A percentile compares a stretch with the other conserved stretches of the same genome.
Evolutionary conservation across 78 protist genomes (phyloP).

Genomic region (Pelomyxa schiedti): DNA sequence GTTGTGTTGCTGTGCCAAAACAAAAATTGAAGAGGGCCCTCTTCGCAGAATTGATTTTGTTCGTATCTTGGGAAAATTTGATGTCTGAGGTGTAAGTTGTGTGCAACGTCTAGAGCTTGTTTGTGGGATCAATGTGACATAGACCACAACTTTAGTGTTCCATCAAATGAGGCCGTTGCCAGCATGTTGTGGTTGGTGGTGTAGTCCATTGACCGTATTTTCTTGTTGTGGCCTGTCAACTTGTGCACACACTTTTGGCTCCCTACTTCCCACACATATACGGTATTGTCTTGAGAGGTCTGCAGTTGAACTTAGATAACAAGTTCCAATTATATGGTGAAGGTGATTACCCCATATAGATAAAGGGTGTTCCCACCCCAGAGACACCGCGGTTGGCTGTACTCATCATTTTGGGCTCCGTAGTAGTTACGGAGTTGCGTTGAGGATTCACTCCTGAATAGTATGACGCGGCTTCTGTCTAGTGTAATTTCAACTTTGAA

Average conservation of each 20-base stretch:
- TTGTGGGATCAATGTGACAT: not conserved
- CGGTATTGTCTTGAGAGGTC: constrained; percentile 5
- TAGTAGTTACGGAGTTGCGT: constrained; percentile 3
- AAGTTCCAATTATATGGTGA: not conserved
- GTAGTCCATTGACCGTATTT: not conserved
- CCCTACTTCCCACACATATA: not conserved
- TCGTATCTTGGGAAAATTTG: no score
- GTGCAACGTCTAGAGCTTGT: no score
- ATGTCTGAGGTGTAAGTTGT: no score
- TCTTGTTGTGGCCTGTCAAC: not conserved
- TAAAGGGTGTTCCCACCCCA: not conserved
- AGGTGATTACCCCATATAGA: not conserved
- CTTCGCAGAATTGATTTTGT: no score
- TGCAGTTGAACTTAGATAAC: not conserved
- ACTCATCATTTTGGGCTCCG: constrained; percentile 4
- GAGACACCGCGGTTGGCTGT: not conserved
- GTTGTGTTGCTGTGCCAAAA: no score
- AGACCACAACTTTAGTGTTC: not conserved
- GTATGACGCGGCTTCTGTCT: constrained; percentile 2
- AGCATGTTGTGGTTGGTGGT: not conserved
- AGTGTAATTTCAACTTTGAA: no score
- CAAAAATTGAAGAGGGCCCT: no score
- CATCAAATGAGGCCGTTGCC: not conserved
- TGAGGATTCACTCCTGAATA: not conserved
- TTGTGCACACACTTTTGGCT: not conserved